Evolutionary conservation across 2,329 filamentous ascomycete species (phyloP).

Genomic region (Colletotrichum sansevieriae): DNA sequence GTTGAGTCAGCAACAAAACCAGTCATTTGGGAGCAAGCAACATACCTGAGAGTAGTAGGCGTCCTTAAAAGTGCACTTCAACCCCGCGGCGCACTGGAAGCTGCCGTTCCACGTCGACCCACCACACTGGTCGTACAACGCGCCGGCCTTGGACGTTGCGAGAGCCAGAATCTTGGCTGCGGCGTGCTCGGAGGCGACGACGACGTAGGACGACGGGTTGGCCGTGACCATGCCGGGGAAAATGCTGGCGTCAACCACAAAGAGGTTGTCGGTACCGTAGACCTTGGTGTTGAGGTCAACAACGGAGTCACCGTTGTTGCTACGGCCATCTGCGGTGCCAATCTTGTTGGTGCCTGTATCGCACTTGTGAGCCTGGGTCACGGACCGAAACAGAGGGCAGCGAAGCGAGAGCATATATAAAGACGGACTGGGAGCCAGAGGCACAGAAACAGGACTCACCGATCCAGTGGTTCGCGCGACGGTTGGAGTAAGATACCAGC

Average conservation of each 20-base stretch:
- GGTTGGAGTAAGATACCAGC: slow-evolving; percentile 55
- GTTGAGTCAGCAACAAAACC: slow-evolving; percentile 3
- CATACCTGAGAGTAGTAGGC: slow-evolving; percentile 42
- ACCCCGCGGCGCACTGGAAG: slow-evolving; percentile 43
- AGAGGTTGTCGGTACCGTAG: slow-evolving; percentile 76
- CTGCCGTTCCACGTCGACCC: slow-evolving; percentile 44
- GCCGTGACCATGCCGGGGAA: slow-evolving; percentile 77
- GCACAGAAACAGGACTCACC: slow-evolving; percentile 43
- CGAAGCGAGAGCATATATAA: neutral
- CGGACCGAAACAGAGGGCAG: fast-evolving
- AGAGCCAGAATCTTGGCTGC: slow-evolving; percentile 48
- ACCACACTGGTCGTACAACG: slow-evolving; percentile 43
- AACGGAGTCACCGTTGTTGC: slow-evolving; percentile 66
- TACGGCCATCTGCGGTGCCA: slow-evolving; percentile 67
- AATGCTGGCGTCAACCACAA: slow-evolving; percentile 76
- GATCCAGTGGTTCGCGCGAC: slow-evolving; percentile 66
- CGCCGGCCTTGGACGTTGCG: slow-evolving; percentile 23
- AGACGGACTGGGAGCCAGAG: neutral
- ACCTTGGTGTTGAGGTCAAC: slow-evolving; percentile 74
- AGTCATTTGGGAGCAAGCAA: neutral
- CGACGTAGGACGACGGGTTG: slow-evolving; percentile 76
- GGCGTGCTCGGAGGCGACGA: slow-evolving; percentile 73
- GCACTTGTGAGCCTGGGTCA: slow-evolving; percentile 6
- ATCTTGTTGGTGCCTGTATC: slow-evolving; percentile 68
- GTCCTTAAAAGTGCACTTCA: slow-evolving; percentile 42